These are phyloP conservation scores for Phytophthora rubi DNA, from an alignment of 352 stramenopile genomes.

Conservation along the genomic window DNA sequence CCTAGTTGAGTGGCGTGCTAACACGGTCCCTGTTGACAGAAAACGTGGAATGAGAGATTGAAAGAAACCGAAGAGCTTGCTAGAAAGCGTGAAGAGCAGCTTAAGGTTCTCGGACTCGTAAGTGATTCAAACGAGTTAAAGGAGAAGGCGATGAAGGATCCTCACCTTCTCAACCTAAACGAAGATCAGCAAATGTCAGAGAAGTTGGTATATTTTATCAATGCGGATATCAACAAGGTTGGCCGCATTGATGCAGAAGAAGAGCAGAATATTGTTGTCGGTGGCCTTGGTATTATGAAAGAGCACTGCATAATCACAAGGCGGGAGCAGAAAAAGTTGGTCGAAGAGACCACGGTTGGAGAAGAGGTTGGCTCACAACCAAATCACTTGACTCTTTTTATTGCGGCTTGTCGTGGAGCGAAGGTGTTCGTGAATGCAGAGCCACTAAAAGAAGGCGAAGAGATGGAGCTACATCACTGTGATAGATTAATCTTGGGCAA, in stretches of 20 bases:
- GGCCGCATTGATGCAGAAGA: conserved; percentile 69
- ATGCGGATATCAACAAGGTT: conserved; percentile 60
- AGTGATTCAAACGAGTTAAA: conserved; percentile 68
- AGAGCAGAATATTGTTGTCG: conserved; percentile 81
- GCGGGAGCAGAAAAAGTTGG: conserved; percentile 4
- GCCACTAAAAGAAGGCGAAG: conserved; percentile 42
- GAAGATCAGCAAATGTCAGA: conserved; percentile 89
- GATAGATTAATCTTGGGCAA: conserved; percentile 82
- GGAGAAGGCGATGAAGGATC: conserved; percentile 62
- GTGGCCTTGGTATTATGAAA: conserved; percentile 79
- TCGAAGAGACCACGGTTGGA: neutral
- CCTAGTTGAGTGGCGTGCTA: neutral
- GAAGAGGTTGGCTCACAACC: conserved; percentile 1
- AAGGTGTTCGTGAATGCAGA: conserved; percentile 83
- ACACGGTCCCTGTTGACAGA: conserved; percentile 32
- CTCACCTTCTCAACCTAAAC: conserved; percentile 87
- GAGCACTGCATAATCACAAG: conserved; percentile 67
- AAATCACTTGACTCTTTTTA: conserved; percentile 26
- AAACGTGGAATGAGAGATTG: conserved; percentile 81
- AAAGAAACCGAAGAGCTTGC: conserved; percentile 87
- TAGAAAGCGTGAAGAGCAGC: conserved; percentile 78
- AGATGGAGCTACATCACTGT: conserved; percentile 55
- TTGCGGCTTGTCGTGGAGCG: conserved; percentile 45
- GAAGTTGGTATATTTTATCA: conserved; percentile 84
- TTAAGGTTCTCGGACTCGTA: conserved; percentile 71